phyloP scores from a whole-genome alignment of 1,284 basidiomycete species.

The Ganoderma lingzhi region DNA sequence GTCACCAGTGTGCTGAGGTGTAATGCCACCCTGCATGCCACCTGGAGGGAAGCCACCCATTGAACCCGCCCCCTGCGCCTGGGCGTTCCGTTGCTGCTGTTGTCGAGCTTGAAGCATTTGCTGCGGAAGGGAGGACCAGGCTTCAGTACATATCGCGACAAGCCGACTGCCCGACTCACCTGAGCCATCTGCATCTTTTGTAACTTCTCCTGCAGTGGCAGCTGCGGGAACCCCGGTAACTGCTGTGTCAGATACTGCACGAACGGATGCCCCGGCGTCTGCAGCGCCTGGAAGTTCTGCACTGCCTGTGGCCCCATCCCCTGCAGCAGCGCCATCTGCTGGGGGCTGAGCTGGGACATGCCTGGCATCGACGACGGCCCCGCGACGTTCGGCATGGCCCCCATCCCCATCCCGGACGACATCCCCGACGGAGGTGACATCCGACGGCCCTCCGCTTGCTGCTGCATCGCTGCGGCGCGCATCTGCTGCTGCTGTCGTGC shows the following conservation, averaged over 20 bases:
- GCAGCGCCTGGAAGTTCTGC: conserved; percentile 58
- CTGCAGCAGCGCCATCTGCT: conserved; percentile 35
- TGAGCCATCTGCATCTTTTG: conserved; percentile 62
- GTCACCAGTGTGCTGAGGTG: conserved; percentile 29
- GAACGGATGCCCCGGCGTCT: conserved; percentile 64
- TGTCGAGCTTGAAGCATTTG: conserved; percentile 21
- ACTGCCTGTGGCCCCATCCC: conserved; percentile 47
- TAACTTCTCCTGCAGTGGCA: conserved; percentile 63
- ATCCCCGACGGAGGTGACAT: conserved; percentile 51
- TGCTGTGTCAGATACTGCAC: conserved; percentile 59
- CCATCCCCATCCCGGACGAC: conserved; percentile 35
- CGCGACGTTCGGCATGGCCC: conserved; percentile 29
- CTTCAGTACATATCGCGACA: background rate
- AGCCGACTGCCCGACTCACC: conserved; percentile 45
- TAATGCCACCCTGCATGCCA: conserved; percentile 28
- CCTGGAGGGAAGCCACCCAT: conserved; percentile 34
- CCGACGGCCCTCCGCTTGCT: conserved; percentile 43
- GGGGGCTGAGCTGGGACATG: conserved; percentile 25
- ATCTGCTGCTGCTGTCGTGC: conserved; percentile 57
- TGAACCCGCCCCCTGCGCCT: conserved; percentile 29
- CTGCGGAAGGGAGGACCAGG: background rate
- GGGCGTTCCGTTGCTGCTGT: conserved; percentile 27
- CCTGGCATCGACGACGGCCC: conserved; percentile 33
- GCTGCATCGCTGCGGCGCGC: conserved; percentile 42
- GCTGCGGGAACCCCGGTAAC: conserved; percentile 59